Conservation (phyloP, 163 green algal species). For the Prototheca stagnorum region DNA sequence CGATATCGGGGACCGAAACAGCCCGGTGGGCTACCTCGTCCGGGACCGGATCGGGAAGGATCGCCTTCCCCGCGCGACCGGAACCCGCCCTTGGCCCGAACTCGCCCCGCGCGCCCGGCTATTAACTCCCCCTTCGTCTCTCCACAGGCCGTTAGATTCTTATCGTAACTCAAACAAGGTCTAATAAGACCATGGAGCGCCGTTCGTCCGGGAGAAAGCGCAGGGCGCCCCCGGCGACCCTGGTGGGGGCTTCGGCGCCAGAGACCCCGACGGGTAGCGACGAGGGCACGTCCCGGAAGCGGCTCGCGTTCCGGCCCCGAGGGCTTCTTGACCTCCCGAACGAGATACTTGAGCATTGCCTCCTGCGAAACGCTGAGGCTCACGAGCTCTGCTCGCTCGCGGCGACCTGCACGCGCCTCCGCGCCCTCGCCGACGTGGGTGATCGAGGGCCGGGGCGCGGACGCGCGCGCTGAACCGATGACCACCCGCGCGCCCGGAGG, state of each 20-base stretch:
- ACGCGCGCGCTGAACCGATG: not conserved
- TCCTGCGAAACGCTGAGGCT: not conserved
- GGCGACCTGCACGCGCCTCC: not conserved
- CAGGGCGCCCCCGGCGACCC: not conserved
- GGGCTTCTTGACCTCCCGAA: not conserved
- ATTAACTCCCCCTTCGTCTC: not conserved
- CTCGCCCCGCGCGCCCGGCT: no score
- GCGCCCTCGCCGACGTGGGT: not conserved
- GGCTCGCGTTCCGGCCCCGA: not conserved
- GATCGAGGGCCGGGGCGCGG: not conserved
- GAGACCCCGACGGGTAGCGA: not conserved
- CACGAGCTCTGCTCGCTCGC: constrained; percentile 1
- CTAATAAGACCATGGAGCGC: no score
- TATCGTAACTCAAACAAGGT: no score
- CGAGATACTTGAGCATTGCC: constrained; percentile 2
- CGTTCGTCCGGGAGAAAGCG: not conserved
- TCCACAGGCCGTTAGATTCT: no score
- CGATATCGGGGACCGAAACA: no score
- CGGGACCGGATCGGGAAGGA: no score
- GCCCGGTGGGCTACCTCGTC: no score
- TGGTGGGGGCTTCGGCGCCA: no score
- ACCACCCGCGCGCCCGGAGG: not conserved
- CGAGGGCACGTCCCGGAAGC: not conserved
- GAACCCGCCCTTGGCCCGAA: no score
- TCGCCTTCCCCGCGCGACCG: no score